phyloP scores from a whole-genome alignment of 2,329 filamentous ascomycete genomes.

The Hypoxylon sp. region DNA sequence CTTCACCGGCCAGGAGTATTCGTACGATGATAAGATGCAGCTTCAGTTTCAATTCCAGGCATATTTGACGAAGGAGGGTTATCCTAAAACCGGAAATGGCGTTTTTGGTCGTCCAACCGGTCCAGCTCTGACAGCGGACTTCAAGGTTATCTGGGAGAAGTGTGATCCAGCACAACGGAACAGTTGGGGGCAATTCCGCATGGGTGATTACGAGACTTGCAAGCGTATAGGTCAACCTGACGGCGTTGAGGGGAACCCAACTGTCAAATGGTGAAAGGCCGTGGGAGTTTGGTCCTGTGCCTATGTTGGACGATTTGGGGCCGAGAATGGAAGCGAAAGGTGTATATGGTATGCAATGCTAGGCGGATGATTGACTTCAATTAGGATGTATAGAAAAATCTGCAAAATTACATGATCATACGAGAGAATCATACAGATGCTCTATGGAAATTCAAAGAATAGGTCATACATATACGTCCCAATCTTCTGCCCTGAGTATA shows the following conservation, averaged over 20 bases:
- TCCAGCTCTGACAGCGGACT: conserved; percentile 36
- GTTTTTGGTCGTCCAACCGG: conserved; percentile 35
- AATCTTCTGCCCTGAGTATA: background rate
- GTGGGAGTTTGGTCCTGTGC: background rate
- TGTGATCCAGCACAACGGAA: conserved; percentile 36
- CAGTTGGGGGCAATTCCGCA: conserved; percentile 41
- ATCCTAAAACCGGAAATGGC: conserved; percentile 35
- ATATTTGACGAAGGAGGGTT: conserved; percentile 40
- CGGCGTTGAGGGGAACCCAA: conserved; percentile 28
- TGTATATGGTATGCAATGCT: background rate
- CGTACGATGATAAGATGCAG: conserved; percentile 43
- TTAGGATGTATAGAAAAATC: background rate
- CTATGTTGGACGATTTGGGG: background rate
- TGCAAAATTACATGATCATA: background rate
- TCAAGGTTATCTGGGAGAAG: conserved; percentile 40
- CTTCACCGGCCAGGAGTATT: conserved; percentile 41
- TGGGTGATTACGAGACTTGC: conserved; percentile 42
- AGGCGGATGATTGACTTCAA: background rate
- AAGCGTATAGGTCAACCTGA: conserved; percentile 23
- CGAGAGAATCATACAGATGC: background rate
- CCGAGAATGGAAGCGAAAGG: background rate
- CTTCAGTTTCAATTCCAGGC: conserved; percentile 44
- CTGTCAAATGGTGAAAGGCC: conserved; percentile 33
- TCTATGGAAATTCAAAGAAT: conserved; percentile 1
- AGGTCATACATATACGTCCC: background rate